Conservation (phyloP, 2,329 filamentous ascomycete genomes). For the Emergomyces pasteurianus region DNA sequence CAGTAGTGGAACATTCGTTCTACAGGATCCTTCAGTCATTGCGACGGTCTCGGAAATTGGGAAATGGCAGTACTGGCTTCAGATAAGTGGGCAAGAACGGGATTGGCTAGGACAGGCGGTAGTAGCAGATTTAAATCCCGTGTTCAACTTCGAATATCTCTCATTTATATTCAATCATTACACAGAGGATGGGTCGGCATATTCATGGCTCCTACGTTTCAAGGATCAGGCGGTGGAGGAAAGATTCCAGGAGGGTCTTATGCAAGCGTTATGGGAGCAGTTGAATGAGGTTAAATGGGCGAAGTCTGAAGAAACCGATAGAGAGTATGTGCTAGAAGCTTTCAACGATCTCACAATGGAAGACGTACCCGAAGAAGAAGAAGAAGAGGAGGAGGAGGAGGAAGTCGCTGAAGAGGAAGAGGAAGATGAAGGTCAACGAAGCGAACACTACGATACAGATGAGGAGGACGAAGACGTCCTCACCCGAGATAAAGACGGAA, state of each 20-base stretch:
- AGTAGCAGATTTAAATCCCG: slow-evolving; percentile 84
- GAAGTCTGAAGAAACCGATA: slow-evolving; percentile 83
- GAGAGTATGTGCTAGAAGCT: slow-evolving; percentile 87
- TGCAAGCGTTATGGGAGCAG: slow-evolving; percentile 95
- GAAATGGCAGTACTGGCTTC: slow-evolving; percentile 91
- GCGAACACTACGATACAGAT: slow-evolving; percentile 62
- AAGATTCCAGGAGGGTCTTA: slow-evolving; percentile 81
- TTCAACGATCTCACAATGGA: slow-evolving; percentile 94
- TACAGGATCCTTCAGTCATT: slow-evolving; percentile 62
- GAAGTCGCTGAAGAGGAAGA: slow-evolving; percentile 51
- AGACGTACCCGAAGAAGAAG: slow-evolving; percentile 50
- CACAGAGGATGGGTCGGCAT: slow-evolving; percentile 72
- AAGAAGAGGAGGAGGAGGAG: slow-evolving; percentile 42
- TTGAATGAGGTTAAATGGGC: slow-evolving; percentile 88
- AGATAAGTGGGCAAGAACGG: slow-evolving; percentile 62
- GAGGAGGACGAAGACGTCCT: slow-evolving; percentile 71
- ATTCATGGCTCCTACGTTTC: slow-evolving; percentile 92
- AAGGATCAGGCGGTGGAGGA: slow-evolving; percentile 70
- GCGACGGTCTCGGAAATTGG: slow-evolving; percentile 78
- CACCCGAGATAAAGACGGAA: slow-evolving; percentile 58
- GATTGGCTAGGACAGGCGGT: slow-evolving; percentile 82
- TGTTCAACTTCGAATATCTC: slow-evolving; percentile 98
- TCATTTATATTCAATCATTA: slow-evolving; percentile 99
- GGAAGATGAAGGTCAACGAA: slow-evolving; percentile 52
- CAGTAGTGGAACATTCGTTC: slow-evolving; percentile 67